Evolutionary conservation across 1,284 basidiomycete genomes (phyloP).

Genomic region (Malassezia cuniculi): DNA sequence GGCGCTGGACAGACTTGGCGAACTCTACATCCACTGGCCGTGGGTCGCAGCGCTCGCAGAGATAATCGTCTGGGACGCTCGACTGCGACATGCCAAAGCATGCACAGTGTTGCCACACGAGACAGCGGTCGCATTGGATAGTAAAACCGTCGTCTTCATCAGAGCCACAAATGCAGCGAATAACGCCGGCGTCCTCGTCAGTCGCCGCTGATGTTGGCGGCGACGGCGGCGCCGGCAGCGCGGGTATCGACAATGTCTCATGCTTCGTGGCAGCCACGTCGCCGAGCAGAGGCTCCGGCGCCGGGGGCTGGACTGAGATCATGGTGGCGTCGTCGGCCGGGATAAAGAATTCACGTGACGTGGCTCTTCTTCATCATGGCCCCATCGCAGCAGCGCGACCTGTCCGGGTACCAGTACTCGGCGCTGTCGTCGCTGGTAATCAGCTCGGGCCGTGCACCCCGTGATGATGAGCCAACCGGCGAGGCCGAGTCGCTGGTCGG

Average conservation of each 20-base stretch:
- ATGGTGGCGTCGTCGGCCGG: not conserved
- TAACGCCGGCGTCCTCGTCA: conserved; percentile 33
- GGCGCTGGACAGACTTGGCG: conserved; percentile 14
- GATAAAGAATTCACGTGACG: not conserved
- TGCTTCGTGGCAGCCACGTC: too few species aligned
- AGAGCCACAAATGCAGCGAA: conserved; percentile 56
- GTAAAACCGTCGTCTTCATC: conserved; percentile 77
- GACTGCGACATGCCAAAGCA: conserved; percentile 55
- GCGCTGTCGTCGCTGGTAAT: conserved; percentile 42
- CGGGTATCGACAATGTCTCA: too few species aligned
- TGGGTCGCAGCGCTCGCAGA: conserved; percentile 46
- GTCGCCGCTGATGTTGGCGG: conserved; percentile 14
- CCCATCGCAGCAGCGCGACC: conserved; percentile 35
- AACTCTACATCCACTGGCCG: conserved; percentile 35
- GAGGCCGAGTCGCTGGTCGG: conserved; percentile 85
- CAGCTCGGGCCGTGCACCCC: conserved; percentile 27
- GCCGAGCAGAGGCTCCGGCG: too few species aligned
- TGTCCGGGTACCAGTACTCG: conserved; percentile 43
- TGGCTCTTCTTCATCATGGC: conserved; percentile 20
- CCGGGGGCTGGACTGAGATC: not conserved
- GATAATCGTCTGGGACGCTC: conserved; percentile 57
- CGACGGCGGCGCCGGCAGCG: not conserved
- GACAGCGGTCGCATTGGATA: conserved; percentile 78
- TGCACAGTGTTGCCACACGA: conserved; percentile 76
- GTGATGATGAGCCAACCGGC: conserved; percentile 68